Conservation (phyloP, 2,329 filamentous ascomycete genomes). For the Berkeleyomyces basicola region DNA sequence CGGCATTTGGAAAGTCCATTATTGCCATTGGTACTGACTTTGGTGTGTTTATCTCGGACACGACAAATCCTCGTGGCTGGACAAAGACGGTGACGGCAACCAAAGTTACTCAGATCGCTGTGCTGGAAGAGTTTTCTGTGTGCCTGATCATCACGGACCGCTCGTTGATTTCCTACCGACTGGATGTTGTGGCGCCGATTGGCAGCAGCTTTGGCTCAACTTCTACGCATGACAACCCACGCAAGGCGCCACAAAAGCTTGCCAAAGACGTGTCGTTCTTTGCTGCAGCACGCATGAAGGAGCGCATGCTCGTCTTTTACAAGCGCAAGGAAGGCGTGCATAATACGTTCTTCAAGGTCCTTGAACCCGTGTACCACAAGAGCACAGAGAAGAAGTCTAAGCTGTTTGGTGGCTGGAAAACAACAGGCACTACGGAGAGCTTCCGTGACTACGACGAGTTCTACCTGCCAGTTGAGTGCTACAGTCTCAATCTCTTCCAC, state of each 20-base stretch:
- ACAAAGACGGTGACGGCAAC: slow-evolving; percentile 58
- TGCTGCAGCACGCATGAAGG: slow-evolving; percentile 91
- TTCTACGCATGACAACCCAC: slow-evolving; percentile 51
- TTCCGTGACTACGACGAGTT: slow-evolving; percentile 99
- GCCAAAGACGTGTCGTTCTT: slow-evolving; percentile 94
- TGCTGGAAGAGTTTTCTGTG: slow-evolving; percentile 88
- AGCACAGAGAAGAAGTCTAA: slow-evolving; percentile 68
- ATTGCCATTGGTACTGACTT: slow-evolving; percentile 91
- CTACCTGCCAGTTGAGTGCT: slow-evolving; percentile 92
- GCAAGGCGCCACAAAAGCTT: slow-evolving; percentile 80
- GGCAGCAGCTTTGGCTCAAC: slow-evolving; percentile 37
- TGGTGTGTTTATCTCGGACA: slow-evolving; percentile 79
- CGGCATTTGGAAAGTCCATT: slow-evolving; percentile 66
- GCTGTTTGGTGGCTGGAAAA: slow-evolving; percentile 32
- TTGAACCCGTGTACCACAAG: slow-evolving; percentile 91
- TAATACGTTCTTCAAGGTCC: slow-evolving; percentile 92
- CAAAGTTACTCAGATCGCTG: slow-evolving; percentile 79
- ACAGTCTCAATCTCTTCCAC: slow-evolving; percentile 90
- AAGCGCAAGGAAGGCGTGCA: slow-evolving; percentile 87
- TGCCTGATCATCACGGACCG: slow-evolving; percentile 87
- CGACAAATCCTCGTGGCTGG: slow-evolving; percentile 83
- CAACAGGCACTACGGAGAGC: slow-evolving; percentile 53
- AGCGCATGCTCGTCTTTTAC: slow-evolving; percentile 85
- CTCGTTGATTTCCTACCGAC: slow-evolving; percentile 78
- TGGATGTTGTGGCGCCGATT: slow-evolving; percentile 63